Evolutionary conservation across 148 eudicot species (phyloP).

Genomic region (Vaccinium vitisidaea): DNA sequence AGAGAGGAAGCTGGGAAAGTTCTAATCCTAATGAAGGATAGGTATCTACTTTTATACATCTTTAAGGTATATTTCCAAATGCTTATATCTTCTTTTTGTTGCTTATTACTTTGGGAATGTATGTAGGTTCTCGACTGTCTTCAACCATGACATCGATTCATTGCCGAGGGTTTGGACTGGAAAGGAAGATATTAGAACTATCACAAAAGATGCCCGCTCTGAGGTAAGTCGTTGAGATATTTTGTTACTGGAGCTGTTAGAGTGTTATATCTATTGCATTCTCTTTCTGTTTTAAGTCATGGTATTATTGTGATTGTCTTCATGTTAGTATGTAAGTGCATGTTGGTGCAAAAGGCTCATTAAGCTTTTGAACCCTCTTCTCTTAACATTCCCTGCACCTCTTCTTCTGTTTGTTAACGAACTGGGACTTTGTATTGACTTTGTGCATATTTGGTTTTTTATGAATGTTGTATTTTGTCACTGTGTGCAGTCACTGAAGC

Average conservation of each 20-base stretch:
- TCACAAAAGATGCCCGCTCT: constrained; percentile 39
- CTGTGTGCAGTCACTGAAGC: constrained; percentile 37
- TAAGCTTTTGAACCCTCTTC: background rate
- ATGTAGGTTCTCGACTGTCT: constrained; percentile 38
- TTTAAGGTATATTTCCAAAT: background rate
- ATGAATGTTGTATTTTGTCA: background rate
- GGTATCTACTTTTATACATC: constrained; percentile 21
- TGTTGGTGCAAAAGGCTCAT: background rate
- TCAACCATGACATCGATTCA: constrained; percentile 47
- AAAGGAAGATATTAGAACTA: constrained; percentile 45
- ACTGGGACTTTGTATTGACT: background rate
- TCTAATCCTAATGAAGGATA: constrained; percentile 50
- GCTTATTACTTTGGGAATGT: constrained; percentile 5
- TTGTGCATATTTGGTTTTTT: background rate
- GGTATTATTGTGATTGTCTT: background rate
- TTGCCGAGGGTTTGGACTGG: constrained; percentile 59
- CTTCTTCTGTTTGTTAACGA: background rate
- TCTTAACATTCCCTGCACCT: background rate
- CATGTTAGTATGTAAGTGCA: background rate
- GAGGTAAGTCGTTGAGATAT: constrained; percentile 26
- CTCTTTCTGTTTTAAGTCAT: background rate
- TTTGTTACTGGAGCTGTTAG: background rate
- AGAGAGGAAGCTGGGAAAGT: constrained; percentile 47
- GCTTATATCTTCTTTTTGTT: background rate
- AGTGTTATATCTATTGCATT: background rate